Conservation (phyloP, 2,329 filamentous ascomycete genomes). For the Fusarium succisae region DNA sequence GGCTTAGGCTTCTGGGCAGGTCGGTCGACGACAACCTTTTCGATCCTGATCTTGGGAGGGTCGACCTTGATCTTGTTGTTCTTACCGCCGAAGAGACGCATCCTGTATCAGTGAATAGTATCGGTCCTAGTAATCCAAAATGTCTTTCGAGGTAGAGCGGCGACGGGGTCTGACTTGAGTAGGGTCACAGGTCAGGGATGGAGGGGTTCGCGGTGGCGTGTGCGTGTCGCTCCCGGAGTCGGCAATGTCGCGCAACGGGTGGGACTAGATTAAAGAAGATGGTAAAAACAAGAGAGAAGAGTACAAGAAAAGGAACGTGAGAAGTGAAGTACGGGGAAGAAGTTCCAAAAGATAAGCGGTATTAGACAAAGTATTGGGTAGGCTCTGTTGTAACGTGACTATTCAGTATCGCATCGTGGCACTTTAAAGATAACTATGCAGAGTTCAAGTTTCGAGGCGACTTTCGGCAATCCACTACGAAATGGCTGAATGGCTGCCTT, state of each 20-base stretch:
- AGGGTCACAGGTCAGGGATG: conserved; percentile 39
- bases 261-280: conserved; percentile 34
- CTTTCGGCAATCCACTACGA: conserved; percentile 21
- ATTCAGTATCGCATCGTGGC: conserved; percentile 40
- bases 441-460: conserved; percentile 35
- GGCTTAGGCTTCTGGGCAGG: conserved; percentile 50
- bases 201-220: conserved; percentile 45
- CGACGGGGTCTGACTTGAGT: conserved; percentile 20
- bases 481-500: conserved; percentile 29
- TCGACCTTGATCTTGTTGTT: conserved; percentile 62
- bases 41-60: conserved; percentile 60
- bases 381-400: conserved; percentile 17
- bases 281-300: conserved; percentile 26
- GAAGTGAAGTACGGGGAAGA: neutral
- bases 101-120: conserved; percentile 33
- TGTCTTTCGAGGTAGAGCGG: neutral
- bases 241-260: conserved; percentile 42
- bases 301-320: conserved; percentile 18
- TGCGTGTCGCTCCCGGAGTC: conserved; percentile 38
- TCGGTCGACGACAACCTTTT: conserved; percentile 59
- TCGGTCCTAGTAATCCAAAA: conserved; percentile 9
- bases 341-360: conserved; percentile 12
- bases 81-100: conserved; percentile 55
- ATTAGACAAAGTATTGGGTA: neutral
- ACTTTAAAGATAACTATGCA: conserved; percentile 25